These are phyloP conservation scores for Mortierella sp. DNA, from an alignment of 371 early-diverging fungal species.

Conservation along the genomic window DNA sequence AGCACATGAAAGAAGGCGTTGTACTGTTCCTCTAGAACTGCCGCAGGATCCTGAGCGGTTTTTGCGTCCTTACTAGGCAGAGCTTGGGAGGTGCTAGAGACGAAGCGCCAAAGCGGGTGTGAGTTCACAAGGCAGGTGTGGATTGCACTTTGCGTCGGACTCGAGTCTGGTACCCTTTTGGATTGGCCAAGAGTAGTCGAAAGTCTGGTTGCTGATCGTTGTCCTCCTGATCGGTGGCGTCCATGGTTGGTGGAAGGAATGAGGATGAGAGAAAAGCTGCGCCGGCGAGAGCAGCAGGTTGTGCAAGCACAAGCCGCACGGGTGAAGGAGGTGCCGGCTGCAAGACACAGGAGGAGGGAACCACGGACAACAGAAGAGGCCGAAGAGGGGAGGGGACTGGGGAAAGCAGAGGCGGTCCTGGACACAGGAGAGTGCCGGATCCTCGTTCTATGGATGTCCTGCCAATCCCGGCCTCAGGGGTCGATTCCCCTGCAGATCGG, in stretches of 20 bases:
- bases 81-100: slow-evolving; percentile 9
- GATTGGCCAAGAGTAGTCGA: slow-evolving; percentile 24
- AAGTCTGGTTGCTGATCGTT: slow-evolving; percentile 53
- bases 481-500: no score
- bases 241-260: slow-evolving; percentile 12
- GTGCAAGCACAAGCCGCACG: no score
- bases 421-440: no score
- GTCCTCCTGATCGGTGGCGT: slow-evolving; percentile 42
- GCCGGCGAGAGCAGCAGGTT: not conserved
- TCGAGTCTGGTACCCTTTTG: slow-evolving; percentile 24
- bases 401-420: no score
- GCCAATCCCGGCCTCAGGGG: no score
- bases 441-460: no score
- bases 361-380: no score
- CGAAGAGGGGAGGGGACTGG: no score
- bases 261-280: not conserved
- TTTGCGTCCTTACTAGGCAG: slow-evolving; percentile 38
- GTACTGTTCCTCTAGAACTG: slow-evolving; percentile 33
- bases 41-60: slow-evolving; percentile 18
- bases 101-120: not conserved
- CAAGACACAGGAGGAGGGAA: no score
- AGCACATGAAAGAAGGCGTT: slow-evolving; percentile 40
- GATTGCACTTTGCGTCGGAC: not conserved
- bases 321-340: no score
- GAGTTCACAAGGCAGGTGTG: not conserved